A percentile compares a stretch with the other conserved stretches of the same genome.
Conservation (phyloP, 176 grass and related monocot species). For the Raddia guianensis region DNA sequence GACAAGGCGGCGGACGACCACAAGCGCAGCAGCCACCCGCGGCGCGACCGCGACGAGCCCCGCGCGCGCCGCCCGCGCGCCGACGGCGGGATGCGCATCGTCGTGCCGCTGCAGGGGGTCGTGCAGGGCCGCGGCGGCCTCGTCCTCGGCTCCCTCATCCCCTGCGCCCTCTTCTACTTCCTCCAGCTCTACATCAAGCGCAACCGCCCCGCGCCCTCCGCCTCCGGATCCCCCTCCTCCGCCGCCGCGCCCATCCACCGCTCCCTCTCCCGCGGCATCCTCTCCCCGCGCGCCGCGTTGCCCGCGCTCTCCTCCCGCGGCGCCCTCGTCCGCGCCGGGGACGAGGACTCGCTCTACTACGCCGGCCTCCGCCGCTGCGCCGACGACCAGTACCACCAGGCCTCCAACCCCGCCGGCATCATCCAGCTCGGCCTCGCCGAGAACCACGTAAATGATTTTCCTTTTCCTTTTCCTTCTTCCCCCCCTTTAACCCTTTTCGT, state of each 20-base stretch:
- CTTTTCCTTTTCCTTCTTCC: no score
- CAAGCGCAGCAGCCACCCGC: not conserved
- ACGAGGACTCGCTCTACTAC: constrained; percentile 81
- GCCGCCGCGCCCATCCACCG: constrained; percentile 38
- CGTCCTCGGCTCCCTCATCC: constrained; percentile 92
- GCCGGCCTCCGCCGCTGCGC: constrained; percentile 65
- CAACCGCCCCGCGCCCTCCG: constrained; percentile 53
- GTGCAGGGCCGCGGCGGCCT: constrained; percentile 94
- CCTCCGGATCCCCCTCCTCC: constrained; percentile 11
- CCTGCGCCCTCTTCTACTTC: constrained; percentile 98
- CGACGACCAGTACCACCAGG: constrained; percentile 56
- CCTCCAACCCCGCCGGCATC: constrained; percentile 64
- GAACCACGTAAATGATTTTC: constrained; percentile 52
- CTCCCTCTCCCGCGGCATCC: constrained; percentile 62
- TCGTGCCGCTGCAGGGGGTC: constrained; percentile 87
- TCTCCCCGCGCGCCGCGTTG: constrained; percentile 53
- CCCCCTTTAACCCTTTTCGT: not conserved
- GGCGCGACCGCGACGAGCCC: constrained; percentile 1
- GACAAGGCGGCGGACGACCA: not conserved
- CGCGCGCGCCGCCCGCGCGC: constrained; percentile 22
- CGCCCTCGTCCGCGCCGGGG: constrained; percentile 37
- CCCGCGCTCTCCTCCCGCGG: constrained; percentile 64
- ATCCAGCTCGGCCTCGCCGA: constrained; percentile 91
- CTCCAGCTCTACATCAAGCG: constrained; percentile 96
- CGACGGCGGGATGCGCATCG: constrained; percentile 90